These are phyloP conservation scores for Barnettozyma vustinii DNA, from an alignment of 805 yeast genomes.

Conservation along the genomic window DNA sequence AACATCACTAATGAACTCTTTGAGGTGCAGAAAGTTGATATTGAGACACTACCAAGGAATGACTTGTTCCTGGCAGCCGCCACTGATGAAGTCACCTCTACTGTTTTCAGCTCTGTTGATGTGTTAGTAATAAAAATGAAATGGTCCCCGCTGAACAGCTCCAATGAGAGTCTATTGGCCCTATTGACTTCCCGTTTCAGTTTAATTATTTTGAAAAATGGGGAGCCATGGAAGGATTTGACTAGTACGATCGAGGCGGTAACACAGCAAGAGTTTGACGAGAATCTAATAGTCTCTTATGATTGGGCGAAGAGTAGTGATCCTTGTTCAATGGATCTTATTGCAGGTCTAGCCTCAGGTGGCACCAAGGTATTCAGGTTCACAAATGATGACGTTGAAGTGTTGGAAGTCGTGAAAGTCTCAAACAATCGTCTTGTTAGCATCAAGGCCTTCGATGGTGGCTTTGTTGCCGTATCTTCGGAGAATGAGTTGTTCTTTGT, in stretches of 20 bases:
- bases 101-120: conserved; percentile 14
- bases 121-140: conserved; percentile 8
- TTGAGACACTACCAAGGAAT: conserved; percentile 13
- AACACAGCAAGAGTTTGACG: conserved; percentile 14
- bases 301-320: conserved; percentile 14
- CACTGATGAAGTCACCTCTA: conserved; percentile 17
- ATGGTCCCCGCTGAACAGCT: conserved; percentile 21
- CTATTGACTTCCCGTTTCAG: conserved; percentile 18
- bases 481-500: conserved; percentile 18
- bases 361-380: conserved; percentile 4
- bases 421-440: conserved; percentile 11
- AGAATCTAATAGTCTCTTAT: conserved; percentile 13
- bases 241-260: conserved; percentile 5
- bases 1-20: conserved; percentile 16
- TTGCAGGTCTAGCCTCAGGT: conserved; percentile 21
- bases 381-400: background rate
- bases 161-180: conserved; percentile 15
- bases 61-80: conserved; percentile 8
- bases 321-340: conserved; percentile 5
- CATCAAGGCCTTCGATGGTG: conserved; percentile 6
- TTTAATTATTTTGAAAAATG: conserved; percentile 14
- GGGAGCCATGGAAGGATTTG: conserved; percentile 12
- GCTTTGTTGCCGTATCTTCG: conserved; percentile 12
- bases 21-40: conserved; percentile 11
- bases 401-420: conserved; percentile 2